A percentile compares a stretch with the other conserved stretches of the same genome.
These are phyloP conservation scores for Cotoneaster glaucophyllus DNA, from an alignment of 306 rosid genomes.

Conservation along the genomic window DNA sequence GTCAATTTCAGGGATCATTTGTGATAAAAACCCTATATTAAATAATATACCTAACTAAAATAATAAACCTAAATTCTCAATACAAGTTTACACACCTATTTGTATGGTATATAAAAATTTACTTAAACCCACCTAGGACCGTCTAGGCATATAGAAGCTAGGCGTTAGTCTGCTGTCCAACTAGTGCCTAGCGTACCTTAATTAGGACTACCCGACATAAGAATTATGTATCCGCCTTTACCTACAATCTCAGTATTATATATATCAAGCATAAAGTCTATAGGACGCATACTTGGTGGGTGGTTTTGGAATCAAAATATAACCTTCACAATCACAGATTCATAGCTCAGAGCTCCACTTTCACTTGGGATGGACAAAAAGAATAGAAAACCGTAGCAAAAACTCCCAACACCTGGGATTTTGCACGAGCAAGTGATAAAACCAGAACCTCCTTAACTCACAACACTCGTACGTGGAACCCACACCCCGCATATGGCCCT, in stretches of 20 bases:
- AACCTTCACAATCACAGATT: not conserved
- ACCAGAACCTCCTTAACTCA: constrained; percentile 13
- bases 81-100: no score
- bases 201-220: no score
- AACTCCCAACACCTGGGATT: constrained; percentile 4
- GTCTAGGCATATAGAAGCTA: no score
- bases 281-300: constrained; percentile 14
- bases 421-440: constrained; percentile 36
- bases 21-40: no score
- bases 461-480: constrained; percentile 19
- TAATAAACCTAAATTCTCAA: no score
- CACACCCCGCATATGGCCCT: constrained; percentile 10
- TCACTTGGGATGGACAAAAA: not conserved
- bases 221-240: no score
- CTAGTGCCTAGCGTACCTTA: no score
- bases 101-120: no score
- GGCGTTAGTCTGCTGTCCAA: no score
- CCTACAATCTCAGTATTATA: not conserved
- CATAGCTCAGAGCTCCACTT: not conserved
- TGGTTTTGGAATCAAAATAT: constrained; percentile 11
- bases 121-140: no score
- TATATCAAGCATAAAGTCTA: not conserved
- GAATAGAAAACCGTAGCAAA: not conserved
- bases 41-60: no score
- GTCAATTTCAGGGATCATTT: no score